A percentile compares a stretch with the other conserved stretches of the same genome.
phyloP scores from a whole-genome alignment of 148 eudicot genomes.

The Persicaria maculosa region DNA sequence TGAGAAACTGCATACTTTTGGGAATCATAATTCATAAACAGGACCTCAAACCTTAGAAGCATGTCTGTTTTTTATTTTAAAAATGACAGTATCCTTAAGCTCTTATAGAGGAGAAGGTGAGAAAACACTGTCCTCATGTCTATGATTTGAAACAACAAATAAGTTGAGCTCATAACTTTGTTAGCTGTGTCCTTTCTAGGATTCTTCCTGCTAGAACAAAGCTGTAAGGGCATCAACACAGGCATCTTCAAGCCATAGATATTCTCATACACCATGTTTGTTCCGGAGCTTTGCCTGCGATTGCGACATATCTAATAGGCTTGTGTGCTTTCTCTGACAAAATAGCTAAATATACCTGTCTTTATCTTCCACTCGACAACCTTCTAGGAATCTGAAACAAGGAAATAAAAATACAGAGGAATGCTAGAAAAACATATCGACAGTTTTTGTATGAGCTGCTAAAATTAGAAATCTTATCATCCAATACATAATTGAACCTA shows the following conservation, averaged over 20 bases:
- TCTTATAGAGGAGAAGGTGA: no score
- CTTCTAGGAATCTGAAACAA: neutral
- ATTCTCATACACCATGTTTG: neutral
- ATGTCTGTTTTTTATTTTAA: no score
- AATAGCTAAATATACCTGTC: neutral
- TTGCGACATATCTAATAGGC: neutral
- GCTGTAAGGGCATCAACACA: neutral
- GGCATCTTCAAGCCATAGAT: neutral
- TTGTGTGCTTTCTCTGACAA: neutral
- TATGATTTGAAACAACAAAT: neutral
- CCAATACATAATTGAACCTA: constrained; percentile 11
- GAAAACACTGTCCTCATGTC: neutral
- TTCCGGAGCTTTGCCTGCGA: neutral
- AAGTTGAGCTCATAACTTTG: neutral
- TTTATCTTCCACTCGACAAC: neutral
- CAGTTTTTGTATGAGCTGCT: neutral
- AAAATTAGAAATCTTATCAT: neutral
- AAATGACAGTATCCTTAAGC: no score
- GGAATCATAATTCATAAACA: neutral
- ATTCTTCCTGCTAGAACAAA: neutral
- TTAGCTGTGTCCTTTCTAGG: neutral
- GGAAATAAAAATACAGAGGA: neutral
- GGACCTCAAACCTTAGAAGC: neutral
- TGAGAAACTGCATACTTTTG: neutral
- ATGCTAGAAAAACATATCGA: neutral